phyloP scores from a whole-genome alignment of 495 filamentous ascomycete genomes.

The Choiromyces venosus region DNA sequence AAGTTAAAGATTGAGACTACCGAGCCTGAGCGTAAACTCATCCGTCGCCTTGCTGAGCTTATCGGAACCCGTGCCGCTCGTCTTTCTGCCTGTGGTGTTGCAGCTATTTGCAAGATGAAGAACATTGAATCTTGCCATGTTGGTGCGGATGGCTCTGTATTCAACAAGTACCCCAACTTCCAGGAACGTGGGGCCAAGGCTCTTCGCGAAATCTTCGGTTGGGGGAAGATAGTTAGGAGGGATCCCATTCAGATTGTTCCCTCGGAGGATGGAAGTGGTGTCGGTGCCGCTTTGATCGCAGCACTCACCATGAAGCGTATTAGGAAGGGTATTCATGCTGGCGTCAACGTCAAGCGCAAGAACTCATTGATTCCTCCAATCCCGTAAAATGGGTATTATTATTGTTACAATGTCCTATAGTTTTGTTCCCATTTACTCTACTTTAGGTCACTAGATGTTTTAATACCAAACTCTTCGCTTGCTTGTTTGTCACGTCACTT shows the following conservation, averaged over 20 bases:
- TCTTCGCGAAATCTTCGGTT: slow-evolving; percentile 88
- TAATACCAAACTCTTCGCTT: background rate
- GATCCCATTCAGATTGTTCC: slow-evolving; percentile 81
- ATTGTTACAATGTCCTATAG: background rate
- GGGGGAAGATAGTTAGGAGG: slow-evolving; percentile 62
- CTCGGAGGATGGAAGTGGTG: slow-evolving; percentile 90
- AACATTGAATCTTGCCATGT: slow-evolving; percentile 81
- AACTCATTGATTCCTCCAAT: slow-evolving; percentile 41
- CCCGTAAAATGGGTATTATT: slow-evolving; percentile 8
- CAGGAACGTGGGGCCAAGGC: slow-evolving; percentile 83
- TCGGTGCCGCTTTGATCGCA: slow-evolving; percentile 92
- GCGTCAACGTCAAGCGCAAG: slow-evolving; percentile 42
- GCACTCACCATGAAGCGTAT: slow-evolving; percentile 73
- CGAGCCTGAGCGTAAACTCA: slow-evolving; percentile 72
- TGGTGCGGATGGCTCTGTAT: slow-evolving; percentile 90
- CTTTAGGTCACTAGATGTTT: background rate
- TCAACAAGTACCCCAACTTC: slow-evolving; percentile 98
- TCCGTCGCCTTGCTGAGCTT: slow-evolving; percentile 80
- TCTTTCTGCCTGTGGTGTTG: slow-evolving; percentile 86
- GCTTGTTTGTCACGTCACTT: background rate
- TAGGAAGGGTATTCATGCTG: slow-evolving; percentile 40
- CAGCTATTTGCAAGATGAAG: slow-evolving; percentile 95
- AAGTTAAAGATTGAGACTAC: slow-evolving; percentile 64
- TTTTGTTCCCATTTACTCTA: background rate
- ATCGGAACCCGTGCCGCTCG: slow-evolving; percentile 92